Base-by-base conservation (phyloP, 2,329 filamentous ascomycete genomes). In the Aspergillus sclerotialis region DNA sequence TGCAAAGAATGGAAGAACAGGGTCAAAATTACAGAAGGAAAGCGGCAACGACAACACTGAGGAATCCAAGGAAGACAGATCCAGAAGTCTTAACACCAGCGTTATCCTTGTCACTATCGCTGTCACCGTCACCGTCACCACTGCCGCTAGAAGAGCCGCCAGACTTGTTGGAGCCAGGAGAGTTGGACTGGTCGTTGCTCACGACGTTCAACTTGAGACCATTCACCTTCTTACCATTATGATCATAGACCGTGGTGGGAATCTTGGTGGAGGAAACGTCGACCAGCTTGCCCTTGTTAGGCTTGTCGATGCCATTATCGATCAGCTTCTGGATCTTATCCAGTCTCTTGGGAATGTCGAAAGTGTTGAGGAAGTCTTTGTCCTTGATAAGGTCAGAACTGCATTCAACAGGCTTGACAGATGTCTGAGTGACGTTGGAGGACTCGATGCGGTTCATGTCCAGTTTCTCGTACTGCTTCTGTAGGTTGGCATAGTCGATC, bases 391-490 rank as follows among this genome's bases (percentile, higher is more conserved):
- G 69, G 40, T 68, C 72, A 19, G 69, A 39, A 43, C 65, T 66
- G 69, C 90, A 95, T 37, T 63, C 68, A 21, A 84, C 80, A 3
- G 84, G 61, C 24, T 68, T 63, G 39, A 75, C 65, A 21, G 64
- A 58, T 18, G 72, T 72, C 39, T 70, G 72, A 32, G 70, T 65
- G 10, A 76, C 67, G 58, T 82, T 78, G 46, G 74, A 65, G 32
- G 72, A 68, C 63, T 86, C 72, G 36, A 95, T 70, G 11, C 72
- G 61, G 35, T 68, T 70, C 58, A 86, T 76, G 64, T 94, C 76
- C 36, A 95, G 68, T 56, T 81, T 80, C 58, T 73, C 72, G 65
- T 84, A 88, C 67, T 92, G 84, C 23, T 63, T 64, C 65, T 82
- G 77, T 40, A 96, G 78, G 44, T 84, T 81, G 56, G 83, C 75